Conservation (phyloP, 2,329 filamentous ascomycete species). For the Acrodontium crateriforme region DNA sequence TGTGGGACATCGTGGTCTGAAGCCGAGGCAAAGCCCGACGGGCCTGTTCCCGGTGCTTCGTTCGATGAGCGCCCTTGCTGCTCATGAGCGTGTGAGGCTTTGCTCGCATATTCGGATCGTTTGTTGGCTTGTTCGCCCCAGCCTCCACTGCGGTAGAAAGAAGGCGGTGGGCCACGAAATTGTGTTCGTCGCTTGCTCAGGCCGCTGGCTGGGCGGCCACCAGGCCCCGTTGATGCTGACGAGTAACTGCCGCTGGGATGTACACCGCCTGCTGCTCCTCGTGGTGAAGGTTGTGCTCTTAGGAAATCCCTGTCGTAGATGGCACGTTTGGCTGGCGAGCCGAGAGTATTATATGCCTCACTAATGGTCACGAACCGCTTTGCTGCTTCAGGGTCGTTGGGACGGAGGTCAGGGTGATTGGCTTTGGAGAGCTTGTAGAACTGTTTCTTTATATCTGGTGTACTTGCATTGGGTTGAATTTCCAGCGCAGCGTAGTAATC, state of each 20-base stretch:
- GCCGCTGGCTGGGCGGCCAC: slow-evolving; percentile 66
- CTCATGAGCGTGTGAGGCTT: slow-evolving; percentile 18
- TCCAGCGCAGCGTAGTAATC: slow-evolving; percentile 77
- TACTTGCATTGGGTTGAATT: slow-evolving; percentile 54
- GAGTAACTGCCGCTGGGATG: slow-evolving; percentile 43
- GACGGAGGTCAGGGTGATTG: slow-evolving; percentile 89
- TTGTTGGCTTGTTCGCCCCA: slow-evolving; percentile 56
- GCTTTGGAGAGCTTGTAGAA: slow-evolving; percentile 90
- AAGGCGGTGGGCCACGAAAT: slow-evolving; percentile 77
- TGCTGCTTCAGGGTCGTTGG: slow-evolving; percentile 54
- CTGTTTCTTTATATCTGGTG: slow-evolving; percentile 69
- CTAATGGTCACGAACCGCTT: slow-evolving; percentile 45
- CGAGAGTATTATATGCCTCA: slow-evolving; percentile 22
- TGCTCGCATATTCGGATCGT: slow-evolving; percentile 31
- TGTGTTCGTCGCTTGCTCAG: slow-evolving; percentile 60
- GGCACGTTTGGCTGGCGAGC: slow-evolving; percentile 55
- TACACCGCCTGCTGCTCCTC: slow-evolving; percentile 26
- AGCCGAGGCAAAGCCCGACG: slow-evolving; percentile 46
- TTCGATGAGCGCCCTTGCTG: slow-evolving; percentile 10
- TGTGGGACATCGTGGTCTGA: slow-evolving; percentile 49
- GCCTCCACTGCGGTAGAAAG: slow-evolving; percentile 71
- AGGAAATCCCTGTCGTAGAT: slow-evolving; percentile 65
- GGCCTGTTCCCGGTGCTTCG: slow-evolving; percentile 18
- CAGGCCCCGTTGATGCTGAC: slow-evolving; percentile 41
- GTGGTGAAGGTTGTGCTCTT: slow-evolving; percentile 17